A percentile compares a stretch with the other conserved stretches of the same genome.
Evolutionary conservation across 2,329 filamentous ascomycete species (phyloP).

Genomic region (Verticillium dahliae): DNA sequence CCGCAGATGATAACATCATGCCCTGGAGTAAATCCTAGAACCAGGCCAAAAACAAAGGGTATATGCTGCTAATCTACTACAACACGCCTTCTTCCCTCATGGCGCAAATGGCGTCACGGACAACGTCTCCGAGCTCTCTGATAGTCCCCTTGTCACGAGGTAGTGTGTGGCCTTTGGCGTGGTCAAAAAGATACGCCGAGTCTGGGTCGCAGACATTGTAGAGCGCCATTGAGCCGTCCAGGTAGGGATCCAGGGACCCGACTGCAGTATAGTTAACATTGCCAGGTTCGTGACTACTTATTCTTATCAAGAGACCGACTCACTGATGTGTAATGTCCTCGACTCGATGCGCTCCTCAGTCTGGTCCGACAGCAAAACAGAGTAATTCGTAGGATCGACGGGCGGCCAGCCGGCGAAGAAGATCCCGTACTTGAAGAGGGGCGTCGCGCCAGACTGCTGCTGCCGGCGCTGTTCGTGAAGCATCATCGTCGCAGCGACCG

Average conservation of each 20-base stretch:
- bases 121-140: conserved; percentile 37
- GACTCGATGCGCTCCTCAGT: conserved; percentile 42
- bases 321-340: conserved; percentile 44
- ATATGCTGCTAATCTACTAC: conserved; percentile 6
- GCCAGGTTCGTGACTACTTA: background rate
- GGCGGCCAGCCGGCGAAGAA: conserved; percentile 51
- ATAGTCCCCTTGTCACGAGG: conserved; percentile 45
- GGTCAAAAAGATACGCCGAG: conserved; percentile 54
- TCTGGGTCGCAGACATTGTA: conserved; percentile 57
- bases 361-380: conserved; percentile 42
- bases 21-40: background rate
- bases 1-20: conserved; percentile 1
- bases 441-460: conserved; percentile 13
- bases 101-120: conserved; percentile 21
- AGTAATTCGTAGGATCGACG: conserved; percentile 32
- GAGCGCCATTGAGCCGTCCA: conserved; percentile 53
- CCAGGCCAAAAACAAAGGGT: conserved; percentile 1
- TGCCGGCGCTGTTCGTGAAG: conserved; percentile 39
- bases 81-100: conserved; percentile 8
- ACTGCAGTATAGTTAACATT: conserved; percentile 24
- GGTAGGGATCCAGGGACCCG: conserved; percentile 52
- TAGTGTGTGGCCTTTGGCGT: conserved; percentile 58
- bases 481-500: conserved; percentile 44
- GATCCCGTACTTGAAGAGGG: conserved; percentile 38
- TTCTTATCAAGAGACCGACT: conserved; percentile 14